Base-by-base conservation (phyloP, 1,284 basidiomycete species). In the Cryptococcus sp. region DNA sequence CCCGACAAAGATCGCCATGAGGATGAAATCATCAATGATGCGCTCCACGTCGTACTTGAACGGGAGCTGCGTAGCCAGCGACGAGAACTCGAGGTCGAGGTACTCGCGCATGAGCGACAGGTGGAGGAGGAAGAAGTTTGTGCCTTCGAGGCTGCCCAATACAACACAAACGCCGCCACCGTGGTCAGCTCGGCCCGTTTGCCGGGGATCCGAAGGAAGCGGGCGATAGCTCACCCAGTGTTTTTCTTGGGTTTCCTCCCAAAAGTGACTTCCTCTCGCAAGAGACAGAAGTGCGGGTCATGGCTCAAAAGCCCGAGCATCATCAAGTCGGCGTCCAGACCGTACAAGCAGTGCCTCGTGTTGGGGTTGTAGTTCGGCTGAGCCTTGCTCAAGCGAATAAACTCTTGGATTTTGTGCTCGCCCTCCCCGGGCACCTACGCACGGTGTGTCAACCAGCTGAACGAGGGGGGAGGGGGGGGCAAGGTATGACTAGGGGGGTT, bases 391-490 rank as follows among this genome's bases (percentile, higher is more conserved):
- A 92, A 80, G 50, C 96, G 88, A 71, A 99, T 98, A 77, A 95
- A 98, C 76, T 98, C 96, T 89, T 98, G 98, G 68, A 99, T 95
- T 82, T 99, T 99, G 83, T 99, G 96, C 76, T 99, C 96, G 62
- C 96, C 96, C 77, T 99, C 96, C 63, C 96, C 96, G 0, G 95
- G 95, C 4, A 96, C 78, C 69, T 65, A 52, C 11, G 13, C 56
- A 49, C 49, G 20, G 20, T 38, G 4, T 3, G 55, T 64, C 51
- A 63, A 57, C n/a, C 18, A 18, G 33, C 2, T 28, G 18, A 33
- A 33, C 9, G 5, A 28, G 5, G 28, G 28, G 5, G 6, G 28
- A 33, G 18, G 4, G 15, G 50, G 5, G 28, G 28, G 5, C 5
- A 35, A 33, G 18, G 4, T 11, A 47, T 9, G 28, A 33, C 18